A percentile compares a stretch with the other conserved stretches of the same genome.
phyloP scores from a whole-genome alignment of 352 stramenopile species.

The Globisporangium spinosum region DNA sequence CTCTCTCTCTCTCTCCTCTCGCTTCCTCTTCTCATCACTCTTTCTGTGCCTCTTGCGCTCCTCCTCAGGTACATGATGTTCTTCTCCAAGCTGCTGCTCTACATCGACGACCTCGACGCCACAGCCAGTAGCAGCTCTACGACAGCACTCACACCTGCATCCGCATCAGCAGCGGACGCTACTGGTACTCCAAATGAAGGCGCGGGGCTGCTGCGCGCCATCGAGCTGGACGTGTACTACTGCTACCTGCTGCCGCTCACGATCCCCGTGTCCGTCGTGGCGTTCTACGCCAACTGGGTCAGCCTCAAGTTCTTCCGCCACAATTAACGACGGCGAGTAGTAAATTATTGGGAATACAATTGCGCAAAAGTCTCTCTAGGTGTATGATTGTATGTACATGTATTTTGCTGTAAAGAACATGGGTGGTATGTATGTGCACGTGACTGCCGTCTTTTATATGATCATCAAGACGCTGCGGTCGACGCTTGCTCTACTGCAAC shows the following conservation, averaged over 20 bases:
- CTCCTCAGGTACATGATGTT: conserved; percentile 64
- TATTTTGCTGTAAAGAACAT: not conserved
- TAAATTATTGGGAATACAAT: not conserved
- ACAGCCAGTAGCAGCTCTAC: no score
- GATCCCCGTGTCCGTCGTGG: conserved; percentile 71
- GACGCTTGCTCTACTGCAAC: not conserved
- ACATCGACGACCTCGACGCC: conserved; percentile 17
- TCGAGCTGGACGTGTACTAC: conserved; percentile 76
- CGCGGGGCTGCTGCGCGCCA: conserved; percentile 29
- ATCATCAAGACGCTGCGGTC: not conserved
- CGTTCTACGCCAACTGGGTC: conserved; percentile 81
- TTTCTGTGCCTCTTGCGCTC: not conserved
- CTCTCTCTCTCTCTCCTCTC: not conserved
- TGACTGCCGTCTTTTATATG: not conserved
- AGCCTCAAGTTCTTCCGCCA: conserved; percentile 87
- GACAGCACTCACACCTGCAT: conserved; percentile 8
- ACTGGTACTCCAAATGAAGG: not conserved
- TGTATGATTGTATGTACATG: not conserved
- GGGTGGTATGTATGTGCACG: not conserved
- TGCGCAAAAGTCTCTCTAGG: not conserved
- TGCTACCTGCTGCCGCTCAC: conserved; percentile 76
- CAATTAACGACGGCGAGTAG: conserved; percentile 34
- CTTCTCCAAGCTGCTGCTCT: conserved; percentile 55
- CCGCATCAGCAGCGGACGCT: not conserved
- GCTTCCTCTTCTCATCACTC: not conserved